Base-by-base conservation (phyloP, 2,329 filamentous ascomycete genomes). In the Ophiostoma australiae region DNA sequence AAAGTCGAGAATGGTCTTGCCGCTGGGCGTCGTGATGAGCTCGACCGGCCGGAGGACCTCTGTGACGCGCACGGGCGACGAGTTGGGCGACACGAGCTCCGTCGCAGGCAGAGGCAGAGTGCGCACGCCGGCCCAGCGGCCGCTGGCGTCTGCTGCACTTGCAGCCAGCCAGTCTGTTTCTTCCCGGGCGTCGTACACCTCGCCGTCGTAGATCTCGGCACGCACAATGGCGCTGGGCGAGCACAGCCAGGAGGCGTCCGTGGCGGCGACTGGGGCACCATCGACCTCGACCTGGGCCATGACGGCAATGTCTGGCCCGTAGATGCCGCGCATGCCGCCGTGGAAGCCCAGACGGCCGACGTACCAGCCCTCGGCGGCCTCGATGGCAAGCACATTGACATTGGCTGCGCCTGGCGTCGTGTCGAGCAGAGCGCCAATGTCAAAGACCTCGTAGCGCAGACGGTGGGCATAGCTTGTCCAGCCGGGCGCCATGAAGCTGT, bases 1-100 rank as follows among this genome's bases (percentile, higher is more conserved):
- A 76, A 88, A 88, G 73, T 88, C 85, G 13, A 88, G 72, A 1
- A 87, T 77, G 0, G 78, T 82, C 74, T 84, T 84, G 11, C 84
- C 83, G 3, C 76, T 76, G 1, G 77, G 77, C 10, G 76, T 79
- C 71, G 73, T 76, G 15, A 79, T 78, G 44, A 80, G 77, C 20
- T 73, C 63, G 4, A 72, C 68, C 10, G 76, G 80, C 75, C 73
- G 80, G 15, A 79, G 27, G 0, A 75, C 75, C 73, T 76, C 77
- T 41, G 68, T 77, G 41, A 77, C 81, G 13, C 82, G 79, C 0
- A 86, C 81, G 0, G 84, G 84, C 1, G 84, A 80, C 0, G 78
- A 80, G 71, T 83, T 80, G 0, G 83, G 79, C 7, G 82, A 74
- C 8, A 80, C 77, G 3, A 86, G 77, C 3, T 77, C 75, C 1